Percentiles rank a stretch among this genome's conserved stretches.
These are phyloP conservation scores for Phaseolus lunatus DNA, from an alignment of 306 rosid species.

Conservation along the genomic window DNA sequence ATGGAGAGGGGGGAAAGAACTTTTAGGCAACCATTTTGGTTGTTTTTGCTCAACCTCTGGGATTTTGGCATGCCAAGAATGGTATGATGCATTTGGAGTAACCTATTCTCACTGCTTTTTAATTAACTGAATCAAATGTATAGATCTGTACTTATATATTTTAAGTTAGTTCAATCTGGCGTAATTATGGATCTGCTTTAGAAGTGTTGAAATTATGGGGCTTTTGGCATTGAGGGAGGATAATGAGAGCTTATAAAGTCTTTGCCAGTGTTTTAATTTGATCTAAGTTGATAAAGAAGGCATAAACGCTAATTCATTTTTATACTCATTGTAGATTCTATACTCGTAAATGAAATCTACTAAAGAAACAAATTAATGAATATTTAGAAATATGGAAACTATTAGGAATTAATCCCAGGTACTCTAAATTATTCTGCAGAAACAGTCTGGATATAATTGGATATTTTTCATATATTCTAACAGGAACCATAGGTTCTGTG, in stretches of 20 bases:
- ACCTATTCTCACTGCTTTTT: too few relatives aligned
- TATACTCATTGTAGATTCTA: neutral
- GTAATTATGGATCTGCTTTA: neutral
- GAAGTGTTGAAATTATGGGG: neutral
- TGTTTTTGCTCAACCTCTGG: too few relatives aligned
- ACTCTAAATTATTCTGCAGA: neutral
- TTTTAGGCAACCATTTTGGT: too few relatives aligned
- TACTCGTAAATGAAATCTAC: neutral
- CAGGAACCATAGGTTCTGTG: conserved; percentile 11
- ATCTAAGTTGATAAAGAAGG: neutral
- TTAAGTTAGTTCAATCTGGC: neutral
- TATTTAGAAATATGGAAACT: neutral
- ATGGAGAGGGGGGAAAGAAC: too few relatives aligned
- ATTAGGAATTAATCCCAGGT: neutral
- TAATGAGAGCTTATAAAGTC: neutral
- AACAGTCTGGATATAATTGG: neutral
- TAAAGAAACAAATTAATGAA: neutral
- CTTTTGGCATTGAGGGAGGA: neutral
- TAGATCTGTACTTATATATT: neutral
- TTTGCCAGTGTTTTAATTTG: neutral
- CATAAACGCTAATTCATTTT: neutral
- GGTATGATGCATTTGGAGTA: too few relatives aligned
- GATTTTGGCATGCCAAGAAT: too few relatives aligned
- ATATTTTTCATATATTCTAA: neutral
- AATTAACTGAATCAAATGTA: too few relatives aligned